Evolutionary conservation across 75 land plant species (phyloP), one percentile per base, ranked within the genome.

Genomic region (Sequoiadendron giganteum): DNA sequence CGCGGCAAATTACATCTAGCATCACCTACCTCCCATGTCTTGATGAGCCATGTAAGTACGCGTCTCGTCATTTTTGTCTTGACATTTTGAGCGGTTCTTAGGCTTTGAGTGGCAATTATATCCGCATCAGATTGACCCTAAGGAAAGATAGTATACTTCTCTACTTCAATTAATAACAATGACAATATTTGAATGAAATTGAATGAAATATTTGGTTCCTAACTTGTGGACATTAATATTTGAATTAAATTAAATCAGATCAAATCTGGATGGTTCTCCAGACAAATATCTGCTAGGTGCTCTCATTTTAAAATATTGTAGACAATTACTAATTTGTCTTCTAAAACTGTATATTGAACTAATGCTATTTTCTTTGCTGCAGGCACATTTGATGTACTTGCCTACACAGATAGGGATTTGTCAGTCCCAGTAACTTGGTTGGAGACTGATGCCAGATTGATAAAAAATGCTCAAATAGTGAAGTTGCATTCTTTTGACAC

Each of bases 361-460:
- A 49, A 9, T 25, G 48, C n/a, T 30, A 5, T 39, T 85, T 90
- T 80, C 15, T 43, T 88, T 49, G 38, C 14, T 83, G 8, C 85
- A 97, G 98, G 98, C 90, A 91, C 91, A 28, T 94, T 97, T 87
- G 98, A 97, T 90, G 93, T 97, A 85, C 92, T 98, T 75, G 99
- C 95, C n/a, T 98, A 98, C 90, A 98, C 99, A 21, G 97, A 97
- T 85, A 91, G 90, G 83, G 99, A 98, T 89, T 92, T 94, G 38
- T 91, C 92, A 15, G 99, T 93, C 2, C 99, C 99, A 18, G 89
- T 96, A 19, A 91, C 94, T 61, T 98, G 99, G 99, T 89, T 90
- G 45, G 99, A 98, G 84, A 98, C 99, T 86, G 99, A 98, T 91
- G 95, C 99, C 15, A 99, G 92, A 48, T 78, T 97, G 90, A 98